Evolutionary conservation across 257 asterid species (phyloP).

Genomic region (Penstemon davidsonii): DNA sequence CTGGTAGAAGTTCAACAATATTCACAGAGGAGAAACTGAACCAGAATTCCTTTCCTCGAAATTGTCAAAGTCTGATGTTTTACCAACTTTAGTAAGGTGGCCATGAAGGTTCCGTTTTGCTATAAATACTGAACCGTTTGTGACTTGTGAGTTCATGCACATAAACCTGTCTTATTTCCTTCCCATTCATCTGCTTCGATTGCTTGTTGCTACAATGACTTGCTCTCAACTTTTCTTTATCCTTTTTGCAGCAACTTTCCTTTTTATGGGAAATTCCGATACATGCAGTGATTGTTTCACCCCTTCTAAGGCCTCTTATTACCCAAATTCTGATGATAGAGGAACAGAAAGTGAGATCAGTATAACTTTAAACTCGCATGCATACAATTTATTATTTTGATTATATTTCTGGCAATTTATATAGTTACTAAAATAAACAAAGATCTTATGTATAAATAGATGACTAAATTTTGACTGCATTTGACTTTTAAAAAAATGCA

Average conservation of each 20-base stretch:
- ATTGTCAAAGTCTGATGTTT: slow-evolving; percentile 35
- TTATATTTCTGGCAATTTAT: background rate
- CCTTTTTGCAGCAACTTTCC: slow-evolving; percentile 34
- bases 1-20: slow-evolving; percentile 2
- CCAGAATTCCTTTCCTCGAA: slow-evolving; percentile 32
- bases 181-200: slow-evolving; percentile 17
- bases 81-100: slow-evolving; percentile 27
- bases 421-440: background rate
- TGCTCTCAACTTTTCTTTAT: slow-evolving; percentile 24
- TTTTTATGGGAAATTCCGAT: slow-evolving; percentile 48
- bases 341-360: slow-evolving; percentile 69
- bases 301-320: slow-evolving; percentile 66
- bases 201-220: slow-evolving; percentile 33
- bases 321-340: slow-evolving; percentile 68
- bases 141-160: slow-evolving; percentile 23
- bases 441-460: background rate
- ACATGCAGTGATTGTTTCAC: slow-evolving; percentile 60
- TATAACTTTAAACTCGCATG: background rate
- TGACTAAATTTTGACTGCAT: background rate
- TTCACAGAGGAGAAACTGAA: slow-evolving; percentile 20
- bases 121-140: slow-evolving; percentile 41
- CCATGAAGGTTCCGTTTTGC: slow-evolving; percentile 3
- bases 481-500: slow-evolving; percentile 37
- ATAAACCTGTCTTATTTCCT: slow-evolving; percentile 29
- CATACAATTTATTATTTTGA: background rate